Evolutionary conservation across 2,329 filamentous ascomycete genomes (phyloP).

Genomic region (Trichoderma koningiopsis): DNA sequence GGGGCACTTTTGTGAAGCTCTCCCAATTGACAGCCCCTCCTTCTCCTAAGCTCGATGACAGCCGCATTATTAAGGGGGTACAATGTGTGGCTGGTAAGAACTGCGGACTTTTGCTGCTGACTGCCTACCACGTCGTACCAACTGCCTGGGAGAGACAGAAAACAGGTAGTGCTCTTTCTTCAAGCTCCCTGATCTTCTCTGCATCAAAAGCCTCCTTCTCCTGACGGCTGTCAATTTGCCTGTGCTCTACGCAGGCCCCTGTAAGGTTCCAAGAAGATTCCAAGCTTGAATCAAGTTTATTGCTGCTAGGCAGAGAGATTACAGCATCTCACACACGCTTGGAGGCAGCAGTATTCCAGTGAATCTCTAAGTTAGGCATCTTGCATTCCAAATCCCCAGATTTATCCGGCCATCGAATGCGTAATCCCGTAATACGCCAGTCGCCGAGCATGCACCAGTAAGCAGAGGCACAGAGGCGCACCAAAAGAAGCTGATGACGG

Average conservation of each 20-base stretch:
- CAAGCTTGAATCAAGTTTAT: background rate
- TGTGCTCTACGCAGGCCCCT: background rate
- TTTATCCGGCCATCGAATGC: constrained; percentile 7
- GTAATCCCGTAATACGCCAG: constrained; percentile 21
- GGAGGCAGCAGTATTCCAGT: constrained; percentile 20
- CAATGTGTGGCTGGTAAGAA: constrained; percentile 14
- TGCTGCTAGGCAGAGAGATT: constrained; percentile 22
- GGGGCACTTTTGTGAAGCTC: constrained; percentile 24
- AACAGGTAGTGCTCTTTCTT: background rate
- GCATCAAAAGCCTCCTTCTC: background rate
- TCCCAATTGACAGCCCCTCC: constrained; percentile 12
- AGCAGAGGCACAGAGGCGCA: constrained; percentile 13
- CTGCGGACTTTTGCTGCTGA: background rate
- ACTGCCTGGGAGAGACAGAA: background rate
- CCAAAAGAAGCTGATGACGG: constrained; percentile 16
- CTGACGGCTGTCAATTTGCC: background rate
- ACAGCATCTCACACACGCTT: background rate
- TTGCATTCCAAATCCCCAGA: constrained; percentile 17
- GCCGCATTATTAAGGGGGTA: constrained; percentile 15
- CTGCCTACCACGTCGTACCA: background rate
- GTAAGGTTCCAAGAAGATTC: background rate
- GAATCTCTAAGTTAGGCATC: constrained; percentile 5
- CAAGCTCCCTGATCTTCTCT: constrained; percentile 5
- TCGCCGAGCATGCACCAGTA: constrained; percentile 2
- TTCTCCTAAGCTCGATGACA: constrained; percentile 5